A percentile compares a stretch with the other conserved stretches of the same genome.
Evolutionary conservation across 1,139 yeast genomes (phyloP).

Genomic region (Tardiomyces depauwii): DNA sequence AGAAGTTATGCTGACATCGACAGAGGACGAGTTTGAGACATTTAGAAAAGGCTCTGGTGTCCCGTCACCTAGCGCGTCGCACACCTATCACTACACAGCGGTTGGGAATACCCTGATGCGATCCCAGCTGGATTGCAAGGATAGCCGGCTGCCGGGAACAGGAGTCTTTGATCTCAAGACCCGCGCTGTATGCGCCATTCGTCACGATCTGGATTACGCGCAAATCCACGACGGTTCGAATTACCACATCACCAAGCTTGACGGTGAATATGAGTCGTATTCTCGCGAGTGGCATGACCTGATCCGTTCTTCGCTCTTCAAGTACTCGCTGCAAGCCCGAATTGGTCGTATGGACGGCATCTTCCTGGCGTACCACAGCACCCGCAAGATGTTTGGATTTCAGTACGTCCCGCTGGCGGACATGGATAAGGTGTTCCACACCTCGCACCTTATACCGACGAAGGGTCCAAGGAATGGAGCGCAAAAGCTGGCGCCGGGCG

Average conservation of each 20-base stretch:
- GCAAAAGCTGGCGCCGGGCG: not conserved
- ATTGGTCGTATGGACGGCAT: slow-evolving; percentile 97
- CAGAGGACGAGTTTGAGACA: slow-evolving; percentile 21
- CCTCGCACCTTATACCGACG: slow-evolving; percentile 20
- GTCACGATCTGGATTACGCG: slow-evolving; percentile 65
- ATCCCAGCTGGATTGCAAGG: slow-evolving; percentile 83
- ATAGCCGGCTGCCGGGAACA: slow-evolving; percentile 68
- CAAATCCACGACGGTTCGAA: slow-evolving; percentile 43
- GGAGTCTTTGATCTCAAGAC: slow-evolving; percentile 92
- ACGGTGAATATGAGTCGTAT: slow-evolving; percentile 65
- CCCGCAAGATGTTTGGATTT: slow-evolving; percentile 74
- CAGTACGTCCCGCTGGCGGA: slow-evolving; percentile 71
- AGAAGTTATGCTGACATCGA: slow-evolving; percentile 61
- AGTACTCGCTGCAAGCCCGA: slow-evolving; percentile 83
- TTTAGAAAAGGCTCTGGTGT: slow-evolving; percentile 9
- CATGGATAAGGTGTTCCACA: slow-evolving; percentile 52
- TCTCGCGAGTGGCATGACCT: slow-evolving; percentile 73
- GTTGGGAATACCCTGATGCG: slow-evolving; percentile 66
- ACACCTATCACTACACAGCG: slow-evolving; percentile 58
- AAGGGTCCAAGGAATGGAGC: not conserved
- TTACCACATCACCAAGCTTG: slow-evolving; percentile 51
- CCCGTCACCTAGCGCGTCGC: slow-evolving; percentile 3
- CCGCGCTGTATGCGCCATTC: slow-evolving; percentile 76
- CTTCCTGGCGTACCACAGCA: slow-evolving; percentile 82
- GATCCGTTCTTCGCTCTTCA: slow-evolving; percentile 63